A percentile compares a stretch with the other conserved stretches of the same genome.
Conservation (phyloP, 345 rosid species). For the Lumnitzera littorea region DNA sequence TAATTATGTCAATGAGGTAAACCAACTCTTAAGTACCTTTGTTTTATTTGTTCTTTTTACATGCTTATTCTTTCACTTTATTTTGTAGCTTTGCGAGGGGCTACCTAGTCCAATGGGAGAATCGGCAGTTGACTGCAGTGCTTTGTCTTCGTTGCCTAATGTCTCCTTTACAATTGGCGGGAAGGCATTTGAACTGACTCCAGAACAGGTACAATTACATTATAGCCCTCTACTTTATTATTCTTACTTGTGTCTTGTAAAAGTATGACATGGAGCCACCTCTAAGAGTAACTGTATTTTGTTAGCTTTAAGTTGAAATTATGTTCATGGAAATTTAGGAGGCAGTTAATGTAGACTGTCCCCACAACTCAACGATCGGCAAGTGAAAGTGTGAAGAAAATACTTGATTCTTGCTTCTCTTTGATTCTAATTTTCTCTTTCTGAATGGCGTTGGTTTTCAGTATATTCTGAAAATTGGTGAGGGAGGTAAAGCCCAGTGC, state of each 20-base stretch:
- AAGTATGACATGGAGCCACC: too few species aligned
- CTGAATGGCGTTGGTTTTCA: conserved; percentile 11
- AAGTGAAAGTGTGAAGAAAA: too few species aligned
- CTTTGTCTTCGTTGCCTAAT: conserved; percentile 48
- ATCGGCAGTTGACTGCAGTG: conserved; percentile 52
- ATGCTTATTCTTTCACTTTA: conserved; percentile 3
- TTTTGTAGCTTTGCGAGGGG: conserved; percentile 50
- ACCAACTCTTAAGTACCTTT: not conserved
- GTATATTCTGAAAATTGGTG: conserved; percentile 62
- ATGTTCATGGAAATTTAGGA: not conserved
- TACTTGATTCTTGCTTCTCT: not conserved
- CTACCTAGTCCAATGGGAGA: conserved; percentile 75
- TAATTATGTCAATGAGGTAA: conserved; percentile 45
- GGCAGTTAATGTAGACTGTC: too few species aligned
- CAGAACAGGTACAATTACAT: conserved; percentile 42
- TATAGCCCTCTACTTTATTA: not conserved
- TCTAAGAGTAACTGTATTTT: not conserved
- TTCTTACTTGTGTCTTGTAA: too few species aligned
- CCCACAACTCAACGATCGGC: too few species aligned
- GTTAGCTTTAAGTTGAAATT: not conserved
- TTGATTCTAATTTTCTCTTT: not conserved
- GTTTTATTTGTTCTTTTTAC: not conserved
- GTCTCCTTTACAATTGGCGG: conserved; percentile 62
- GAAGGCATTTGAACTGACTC: conserved; percentile 40
- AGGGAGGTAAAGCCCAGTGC: conserved; percentile 55